Percentiles rank a stretch among this genome's conserved stretches.
Evolutionary conservation across 169 alveolate genomes (phyloP).

Genomic region (Eimeria falciformis): DNA sequence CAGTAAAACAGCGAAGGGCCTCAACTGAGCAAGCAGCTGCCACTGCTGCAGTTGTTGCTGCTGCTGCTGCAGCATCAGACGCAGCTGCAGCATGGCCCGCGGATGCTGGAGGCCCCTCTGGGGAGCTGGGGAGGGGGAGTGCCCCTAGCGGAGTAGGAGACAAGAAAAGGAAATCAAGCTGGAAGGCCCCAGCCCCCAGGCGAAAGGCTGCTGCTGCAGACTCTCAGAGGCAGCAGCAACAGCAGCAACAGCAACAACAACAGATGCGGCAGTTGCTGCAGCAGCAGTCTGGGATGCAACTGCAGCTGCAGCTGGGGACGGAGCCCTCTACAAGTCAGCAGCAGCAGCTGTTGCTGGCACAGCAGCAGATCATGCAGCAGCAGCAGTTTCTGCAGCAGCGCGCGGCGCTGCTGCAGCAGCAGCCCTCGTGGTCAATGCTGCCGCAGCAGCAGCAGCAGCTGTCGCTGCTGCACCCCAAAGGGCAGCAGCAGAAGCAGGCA

Average conservation of each 20-base stretch:
- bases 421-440: neutral
- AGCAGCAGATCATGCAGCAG: neutral
- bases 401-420: constrained; percentile 18
- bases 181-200: neutral
- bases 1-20: constrained; percentile 40
- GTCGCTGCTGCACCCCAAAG: constrained; percentile 14
- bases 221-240: neutral
- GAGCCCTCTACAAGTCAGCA: neutral
- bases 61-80: constrained; percentile 48
- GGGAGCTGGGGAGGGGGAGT: neutral
- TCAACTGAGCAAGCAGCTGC: constrained; percentile 55
- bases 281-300: neutral
- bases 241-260: neutral
- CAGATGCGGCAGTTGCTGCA: constrained; percentile 5
- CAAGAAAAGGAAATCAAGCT: neutral
- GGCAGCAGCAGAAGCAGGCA: constrained; percentile 10
- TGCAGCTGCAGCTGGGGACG: constrained; percentile 13
- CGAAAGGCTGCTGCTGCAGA: neutral
- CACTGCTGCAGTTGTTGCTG: constrained; percentile 55
- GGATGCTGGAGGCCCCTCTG: neutral
- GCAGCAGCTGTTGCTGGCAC: neutral
- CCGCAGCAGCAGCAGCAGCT: neutral
- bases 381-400: constrained; percentile 7
- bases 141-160: neutral
- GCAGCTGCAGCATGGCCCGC: constrained; percentile 37